Evolutionary conservation across 805 yeast species (phyloP), one percentile per base, ranked within the genome.

Genomic region (Wickerhamiella azyma): DNA sequence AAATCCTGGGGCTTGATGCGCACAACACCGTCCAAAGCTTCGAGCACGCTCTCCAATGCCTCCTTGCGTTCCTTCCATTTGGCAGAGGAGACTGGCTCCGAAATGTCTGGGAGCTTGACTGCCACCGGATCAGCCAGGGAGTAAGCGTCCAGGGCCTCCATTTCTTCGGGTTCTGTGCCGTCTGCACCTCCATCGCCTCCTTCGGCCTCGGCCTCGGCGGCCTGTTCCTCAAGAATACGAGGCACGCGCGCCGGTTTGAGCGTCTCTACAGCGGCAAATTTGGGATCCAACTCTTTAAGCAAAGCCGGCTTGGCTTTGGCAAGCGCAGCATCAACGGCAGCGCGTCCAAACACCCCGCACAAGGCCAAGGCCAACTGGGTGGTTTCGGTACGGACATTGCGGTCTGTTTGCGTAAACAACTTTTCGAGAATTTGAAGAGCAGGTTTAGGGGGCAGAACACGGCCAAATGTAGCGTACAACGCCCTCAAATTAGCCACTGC

Each of bases 1-100:
- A 79, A 85, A 59, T 88, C 94, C 45, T 67, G 69, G 8, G 66
- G 63, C n/a, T 66, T 67, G 39, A 79, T 67, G 1, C 76, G 75
- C 38, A 80, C 77, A 10, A 67, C 64, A 9, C 43, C 43, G 19
- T 39, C 21, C 24, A 39, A 28, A 11, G 9, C 11, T 16, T 61
- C 59, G 2, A 74, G 69, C 8, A 50, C 53, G 2, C 47, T 48
- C 7, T 47, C 43, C 9, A 71, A 59, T 0, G 74, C 85, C 53
- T 84, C 96, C 48, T 83, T 85, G 51, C 98, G 71, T 44, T 88
- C 96, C 58, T 86, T 85, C 98, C 98, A 92, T 56, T 81, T 79
- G 0, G 77, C 50, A 1, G 88, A 78, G 1, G 68, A 59, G 28
- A 85, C 64, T 52, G 76, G 66, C 1, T 67, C 57, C 26, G 69